Evolutionary conservation across 208 protist genomes (phyloP), one percentile per base, ranked within the genome.

Genomic region (Acanthamoeba healyi): DNA sequence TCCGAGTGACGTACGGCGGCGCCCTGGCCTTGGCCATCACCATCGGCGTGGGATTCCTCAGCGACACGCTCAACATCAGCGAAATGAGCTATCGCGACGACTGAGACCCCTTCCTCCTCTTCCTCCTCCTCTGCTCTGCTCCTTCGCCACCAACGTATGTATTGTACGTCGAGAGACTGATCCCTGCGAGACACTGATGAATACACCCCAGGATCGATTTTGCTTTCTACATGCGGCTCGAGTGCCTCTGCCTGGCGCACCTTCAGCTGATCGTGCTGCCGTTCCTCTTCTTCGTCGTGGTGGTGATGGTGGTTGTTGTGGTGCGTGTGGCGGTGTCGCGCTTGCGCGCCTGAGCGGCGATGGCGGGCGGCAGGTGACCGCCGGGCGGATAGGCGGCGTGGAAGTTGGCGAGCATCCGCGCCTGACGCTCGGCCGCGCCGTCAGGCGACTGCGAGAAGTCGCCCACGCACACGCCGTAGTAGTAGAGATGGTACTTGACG

Each of bases 21-120:
- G 40, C 63, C 22, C 49, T 82, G 38, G 90, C 90, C 12, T 89
- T 94, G 90, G 58, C 40, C 40, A 94, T 94, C 63, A 94, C 90
- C 26, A 88, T 92, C 87, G 49, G 42, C 49, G 70, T 79, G 15
- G 70, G 70, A 26, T 79, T 79, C 70, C 70, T 79, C 70, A 79
- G 38, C 70, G 70, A 79, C 17, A 79, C 38, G 7, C 70, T 79
- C 36, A 79, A 79, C 70, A 79, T 79, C 70, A 44, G 70, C 40
- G 70, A 79, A 3, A 79, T 79, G 70, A 19, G 36, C 40, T 79
- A 79, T 24, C 9, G 19, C 70, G 70, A 79, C 40, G 32, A 79
- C 0, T 67, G 29, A 67, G 26, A 15, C 22, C 12, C 54, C 14
- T 61, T 10, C 6, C 54, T 24, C 54, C 22, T 6, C 10, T 22